These are phyloP conservation scores for Neonectria ditissima DNA, from an alignment of 2,329 filamentous ascomycete genomes.

Conservation along the genomic window DNA sequence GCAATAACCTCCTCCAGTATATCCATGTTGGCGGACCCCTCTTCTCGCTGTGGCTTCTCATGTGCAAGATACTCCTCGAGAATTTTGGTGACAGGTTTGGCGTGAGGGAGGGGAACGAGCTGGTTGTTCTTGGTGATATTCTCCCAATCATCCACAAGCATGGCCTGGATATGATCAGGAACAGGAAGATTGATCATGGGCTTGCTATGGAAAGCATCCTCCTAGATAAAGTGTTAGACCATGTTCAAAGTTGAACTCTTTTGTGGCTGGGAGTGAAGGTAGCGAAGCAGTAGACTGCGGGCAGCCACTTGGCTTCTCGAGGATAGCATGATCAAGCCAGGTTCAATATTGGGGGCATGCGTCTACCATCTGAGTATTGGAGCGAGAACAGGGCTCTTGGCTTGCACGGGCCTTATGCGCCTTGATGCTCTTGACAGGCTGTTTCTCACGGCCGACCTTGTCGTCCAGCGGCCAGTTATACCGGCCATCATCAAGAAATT, in stretches of 20 bases:
- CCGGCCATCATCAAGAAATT: constrained; percentile 19
- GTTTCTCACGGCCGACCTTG: constrained; percentile 16
- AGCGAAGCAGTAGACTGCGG: neutral
- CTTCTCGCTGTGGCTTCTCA: constrained; percentile 74
- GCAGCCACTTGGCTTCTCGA: constrained; percentile 8
- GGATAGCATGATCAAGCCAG: neutral
- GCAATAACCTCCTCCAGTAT: constrained; percentile 90
- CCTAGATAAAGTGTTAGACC: constrained; percentile 64
- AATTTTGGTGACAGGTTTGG: constrained; percentile 79
- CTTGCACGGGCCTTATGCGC: neutral
- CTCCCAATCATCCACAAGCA: constrained; percentile 98
- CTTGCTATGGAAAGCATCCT: constrained; percentile 86
- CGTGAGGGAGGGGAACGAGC: constrained; percentile 85
- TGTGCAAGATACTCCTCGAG: constrained; percentile 82
- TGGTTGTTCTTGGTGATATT: constrained; percentile 96
- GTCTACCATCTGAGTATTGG: constrained; percentile 33
- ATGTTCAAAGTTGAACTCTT: neutral
- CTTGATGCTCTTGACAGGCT: neutral
- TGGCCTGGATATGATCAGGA: constrained; percentile 89
- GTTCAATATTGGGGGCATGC: constrained; percentile 7
- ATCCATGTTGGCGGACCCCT: constrained; percentile 78
- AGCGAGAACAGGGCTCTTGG: constrained; percentile 20
- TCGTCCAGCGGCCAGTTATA: constrained; percentile 26
- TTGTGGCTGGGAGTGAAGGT: neutral
- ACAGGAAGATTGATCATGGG: constrained; percentile 89